Conservation (phyloP, 208 protist genomes). For the Willaertia magna region DNA sequence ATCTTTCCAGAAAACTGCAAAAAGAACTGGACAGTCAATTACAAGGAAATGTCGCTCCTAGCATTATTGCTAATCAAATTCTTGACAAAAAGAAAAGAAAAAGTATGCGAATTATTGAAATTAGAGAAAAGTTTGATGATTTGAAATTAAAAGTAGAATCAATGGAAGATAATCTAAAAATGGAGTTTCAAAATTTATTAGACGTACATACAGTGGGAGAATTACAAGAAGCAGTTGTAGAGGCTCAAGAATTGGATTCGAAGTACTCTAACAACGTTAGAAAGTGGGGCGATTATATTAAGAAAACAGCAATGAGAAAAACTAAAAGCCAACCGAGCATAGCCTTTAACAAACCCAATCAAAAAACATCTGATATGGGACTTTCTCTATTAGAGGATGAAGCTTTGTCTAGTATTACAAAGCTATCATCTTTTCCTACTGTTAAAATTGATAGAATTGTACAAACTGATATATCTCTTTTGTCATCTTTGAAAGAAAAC, state of each 20-base stretch:
- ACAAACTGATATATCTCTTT: too few relatives aligned
- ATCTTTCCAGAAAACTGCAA: background rate
- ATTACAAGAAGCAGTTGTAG: background rate
- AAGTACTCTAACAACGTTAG: background rate
- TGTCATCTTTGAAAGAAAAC: too few relatives aligned
- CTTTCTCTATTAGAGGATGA: too few relatives aligned
- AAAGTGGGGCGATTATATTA: background rate
- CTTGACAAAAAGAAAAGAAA: background rate
- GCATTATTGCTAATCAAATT: too few relatives aligned
- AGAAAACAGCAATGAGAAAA: background rate
- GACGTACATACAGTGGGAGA: background rate
- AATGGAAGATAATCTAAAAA: background rate
- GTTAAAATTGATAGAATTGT: too few relatives aligned
- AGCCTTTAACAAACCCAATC: too few relatives aligned
- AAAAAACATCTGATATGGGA: too few relatives aligned
- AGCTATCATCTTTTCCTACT: too few relatives aligned
- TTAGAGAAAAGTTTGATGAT: background rate
- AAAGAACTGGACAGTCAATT: too few relatives aligned
- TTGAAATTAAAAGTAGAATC: background rate
- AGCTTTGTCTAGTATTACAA: too few relatives aligned
- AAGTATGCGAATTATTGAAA: too few relatives aligned
- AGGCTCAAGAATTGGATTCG: background rate
- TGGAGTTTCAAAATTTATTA: background rate
- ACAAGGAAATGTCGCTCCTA: too few relatives aligned
- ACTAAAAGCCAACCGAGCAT: background rate